Evolutionary conservation across 2,329 filamentous ascomycete species (phyloP).

Genomic region (Bimuria novae-zelandiae): DNA sequence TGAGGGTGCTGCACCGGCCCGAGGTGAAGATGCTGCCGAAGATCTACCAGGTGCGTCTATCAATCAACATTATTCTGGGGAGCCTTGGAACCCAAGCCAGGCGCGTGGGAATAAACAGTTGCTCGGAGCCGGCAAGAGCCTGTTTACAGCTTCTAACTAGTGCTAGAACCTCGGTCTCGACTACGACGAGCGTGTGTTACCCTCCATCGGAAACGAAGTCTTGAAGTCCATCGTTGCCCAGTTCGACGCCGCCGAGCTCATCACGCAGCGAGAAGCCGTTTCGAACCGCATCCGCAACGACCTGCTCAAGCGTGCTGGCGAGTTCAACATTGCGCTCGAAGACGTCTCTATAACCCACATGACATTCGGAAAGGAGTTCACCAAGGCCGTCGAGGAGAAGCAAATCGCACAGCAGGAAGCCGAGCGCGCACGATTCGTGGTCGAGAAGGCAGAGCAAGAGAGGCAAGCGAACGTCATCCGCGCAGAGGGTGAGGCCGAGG

Average conservation of each 20-base stretch:
- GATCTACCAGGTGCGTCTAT: slow-evolving; percentile 85
- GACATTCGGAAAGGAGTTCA: slow-evolving; percentile 99
- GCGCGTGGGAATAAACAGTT: not conserved
- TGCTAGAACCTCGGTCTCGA: slow-evolving; percentile 92
- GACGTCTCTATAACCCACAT: slow-evolving; percentile 99
- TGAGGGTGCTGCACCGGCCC: slow-evolving; percentile 91
- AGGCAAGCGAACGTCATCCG: slow-evolving; percentile 97
- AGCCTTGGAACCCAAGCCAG: not conserved
- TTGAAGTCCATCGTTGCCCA: slow-evolving; percentile 60
- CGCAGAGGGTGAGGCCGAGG: slow-evolving; percentile 96
- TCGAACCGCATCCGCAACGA: slow-evolving; percentile 92
- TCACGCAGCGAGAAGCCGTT: slow-evolving; percentile 97
- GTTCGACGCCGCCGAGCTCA: slow-evolving; percentile 66
- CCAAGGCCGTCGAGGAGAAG: slow-evolving; percentile 98
- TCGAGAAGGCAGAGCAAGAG: slow-evolving; percentile 98
- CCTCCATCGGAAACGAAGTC: slow-evolving; percentile 61
- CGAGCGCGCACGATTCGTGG: slow-evolving; percentile 95
- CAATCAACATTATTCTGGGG: not conserved
- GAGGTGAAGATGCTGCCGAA: slow-evolving; percentile 91
- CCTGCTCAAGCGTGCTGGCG: slow-evolving; percentile 86
- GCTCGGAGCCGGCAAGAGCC: not conserved
- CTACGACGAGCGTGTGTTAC: slow-evolving; percentile 76
- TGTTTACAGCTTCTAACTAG: slow-evolving; percentile 15
- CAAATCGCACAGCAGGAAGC: slow-evolving; percentile 99
- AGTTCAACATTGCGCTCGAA: slow-evolving; percentile 99